Conservation (phyloP, 2,329 filamentous ascomycete genomes). For the Basipetospora chlamydospora region DNA sequence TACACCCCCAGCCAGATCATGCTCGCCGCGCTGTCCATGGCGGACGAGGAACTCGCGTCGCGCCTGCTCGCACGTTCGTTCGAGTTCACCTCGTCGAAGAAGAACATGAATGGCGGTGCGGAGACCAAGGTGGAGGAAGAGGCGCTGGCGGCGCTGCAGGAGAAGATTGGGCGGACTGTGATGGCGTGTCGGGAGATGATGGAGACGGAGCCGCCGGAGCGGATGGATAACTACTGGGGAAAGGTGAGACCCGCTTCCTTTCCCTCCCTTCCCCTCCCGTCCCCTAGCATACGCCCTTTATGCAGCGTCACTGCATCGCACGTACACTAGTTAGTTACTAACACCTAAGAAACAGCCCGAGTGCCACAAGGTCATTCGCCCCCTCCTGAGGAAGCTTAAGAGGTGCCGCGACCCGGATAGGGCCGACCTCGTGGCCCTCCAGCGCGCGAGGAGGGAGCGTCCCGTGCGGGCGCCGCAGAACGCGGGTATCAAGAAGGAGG, state of each 20-base stretch:
- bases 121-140: slow-evolving; percentile 14
- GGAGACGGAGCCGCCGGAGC: slow-evolving; percentile 40
- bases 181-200: slow-evolving; percentile 38
- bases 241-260: slow-evolving; percentile 22
- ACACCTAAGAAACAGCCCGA: slow-evolving; percentile 22
- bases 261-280: not conserved
- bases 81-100: slow-evolving; percentile 15
- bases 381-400: slow-evolving; percentile 54
- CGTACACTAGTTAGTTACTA: too few relatives aligned
- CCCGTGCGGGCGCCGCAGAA: slow-evolving; percentile 22
- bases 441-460: slow-evolving; percentile 47
- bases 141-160: slow-evolving; percentile 16
- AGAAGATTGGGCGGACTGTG: slow-evolving; percentile 35
- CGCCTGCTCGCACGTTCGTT: slow-evolving; percentile 11
- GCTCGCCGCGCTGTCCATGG: slow-evolving; percentile 64
- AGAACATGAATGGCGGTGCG: slow-evolving; percentile 9
- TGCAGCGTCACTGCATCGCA: too few relatives aligned
- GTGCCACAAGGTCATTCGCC: slow-evolving; percentile 34
- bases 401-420: slow-evolving; percentile 62
- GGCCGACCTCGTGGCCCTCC: slow-evolving; percentile 54
- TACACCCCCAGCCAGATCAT: slow-evolving; percentile 91
- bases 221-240: slow-evolving; percentile 38
- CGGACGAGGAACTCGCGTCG: slow-evolving; percentile 50
- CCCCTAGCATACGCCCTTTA: too few relatives aligned
- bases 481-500: slow-evolving; percentile 19